A percentile compares a stretch with the other conserved stretches of the same genome.
Evolutionary conservation across 192 early-diverging fungal species (phyloP).

Genomic region (Podila verticillata): DNA sequence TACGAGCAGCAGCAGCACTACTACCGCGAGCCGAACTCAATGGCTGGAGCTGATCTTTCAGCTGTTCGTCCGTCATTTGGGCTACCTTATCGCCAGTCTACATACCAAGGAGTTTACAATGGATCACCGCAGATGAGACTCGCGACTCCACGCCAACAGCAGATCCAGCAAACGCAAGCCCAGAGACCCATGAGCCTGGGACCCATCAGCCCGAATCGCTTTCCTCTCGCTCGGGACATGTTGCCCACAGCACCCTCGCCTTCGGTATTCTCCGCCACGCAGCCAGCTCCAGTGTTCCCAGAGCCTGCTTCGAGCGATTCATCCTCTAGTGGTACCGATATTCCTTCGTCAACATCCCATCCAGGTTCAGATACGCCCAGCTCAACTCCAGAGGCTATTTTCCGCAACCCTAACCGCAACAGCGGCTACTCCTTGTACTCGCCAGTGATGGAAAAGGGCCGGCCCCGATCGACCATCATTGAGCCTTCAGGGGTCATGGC

Average conservation of each 20-base stretch:
- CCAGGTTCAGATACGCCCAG: not conserved
- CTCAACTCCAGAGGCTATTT: not conserved
- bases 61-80: not conserved
- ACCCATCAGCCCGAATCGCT: constrained; percentile 10
- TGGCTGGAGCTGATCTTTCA: not conserved
- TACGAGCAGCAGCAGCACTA: constrained; percentile 36
- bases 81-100: constrained; percentile 8
- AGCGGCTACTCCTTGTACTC: constrained; percentile 13
- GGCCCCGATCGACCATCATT: not conserved
- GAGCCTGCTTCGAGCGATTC: not conserved
- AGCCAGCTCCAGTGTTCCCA: constrained; percentile 19
- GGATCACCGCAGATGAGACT: not conserved
- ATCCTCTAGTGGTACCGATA: not conserved
- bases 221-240: constrained; percentile 17
- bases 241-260: constrained; percentile 38
- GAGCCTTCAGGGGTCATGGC: not conserved
- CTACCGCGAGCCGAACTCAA: constrained; percentile 14
- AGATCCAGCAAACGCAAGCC: constrained; percentile 21
- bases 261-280: constrained; percentile 12
- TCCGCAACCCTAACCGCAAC: not conserved
- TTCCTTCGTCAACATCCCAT: not conserved
- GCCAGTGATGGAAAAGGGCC: constrained; percentile 5
- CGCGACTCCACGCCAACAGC: constrained; percentile 3
- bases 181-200: constrained; percentile 17
- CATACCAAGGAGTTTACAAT: constrained; percentile 13